A percentile compares a stretch with the other conserved stretches of the same genome.
These are phyloP conservation scores for Elsinoe necatrix DNA, from an alignment of 2,329 filamentous ascomycete species.

Conservation along the genomic window DNA sequence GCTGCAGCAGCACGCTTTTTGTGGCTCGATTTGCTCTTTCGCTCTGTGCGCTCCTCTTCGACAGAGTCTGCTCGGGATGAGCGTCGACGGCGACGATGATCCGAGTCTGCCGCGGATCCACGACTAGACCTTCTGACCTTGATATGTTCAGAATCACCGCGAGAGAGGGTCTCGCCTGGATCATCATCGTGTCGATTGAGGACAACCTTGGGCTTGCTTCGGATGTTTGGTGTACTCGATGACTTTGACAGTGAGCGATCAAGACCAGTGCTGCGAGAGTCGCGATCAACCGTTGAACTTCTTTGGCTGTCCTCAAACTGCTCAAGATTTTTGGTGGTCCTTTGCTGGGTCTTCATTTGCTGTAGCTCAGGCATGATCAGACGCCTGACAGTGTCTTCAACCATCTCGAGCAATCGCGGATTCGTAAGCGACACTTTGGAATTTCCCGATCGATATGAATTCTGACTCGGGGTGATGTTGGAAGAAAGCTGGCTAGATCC, in stretches of 20 bases:
- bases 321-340: constrained; percentile 61
- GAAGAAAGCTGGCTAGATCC: constrained; percentile 58
- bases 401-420: constrained; percentile 74
- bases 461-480: constrained; percentile 45
- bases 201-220: constrained; percentile 51
- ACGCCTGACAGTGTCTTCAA: constrained; percentile 85
- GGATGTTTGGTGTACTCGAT: constrained; percentile 52
- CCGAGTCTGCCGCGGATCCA: constrained; percentile 38
- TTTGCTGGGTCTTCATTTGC: constrained; percentile 82
- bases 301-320: constrained; percentile 59
- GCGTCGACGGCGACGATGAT: constrained; percentile 15
- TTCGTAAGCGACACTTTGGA: constrained; percentile 71
- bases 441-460: constrained; percentile 51
- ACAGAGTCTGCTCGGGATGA: constrained; percentile 17
- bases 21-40: constrained; percentile 45
- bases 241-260: constrained; percentile 51
- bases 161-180: constrained; percentile 48
- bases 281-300: constrained; percentile 50
- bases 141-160: constrained; percentile 44
- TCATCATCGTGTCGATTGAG: constrained; percentile 51
- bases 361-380: constrained; percentile 87
- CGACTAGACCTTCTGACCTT: constrained; percentile 49
- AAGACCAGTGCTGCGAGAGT: constrained; percentile 42
- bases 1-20: constrained; percentile 45
- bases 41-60: constrained; percentile 22